Evolutionary conservation across 768 basidiomycete species (phyloP), one percentile per base, ranked within the genome.

Genomic region (Tricholoma sp.): DNA sequence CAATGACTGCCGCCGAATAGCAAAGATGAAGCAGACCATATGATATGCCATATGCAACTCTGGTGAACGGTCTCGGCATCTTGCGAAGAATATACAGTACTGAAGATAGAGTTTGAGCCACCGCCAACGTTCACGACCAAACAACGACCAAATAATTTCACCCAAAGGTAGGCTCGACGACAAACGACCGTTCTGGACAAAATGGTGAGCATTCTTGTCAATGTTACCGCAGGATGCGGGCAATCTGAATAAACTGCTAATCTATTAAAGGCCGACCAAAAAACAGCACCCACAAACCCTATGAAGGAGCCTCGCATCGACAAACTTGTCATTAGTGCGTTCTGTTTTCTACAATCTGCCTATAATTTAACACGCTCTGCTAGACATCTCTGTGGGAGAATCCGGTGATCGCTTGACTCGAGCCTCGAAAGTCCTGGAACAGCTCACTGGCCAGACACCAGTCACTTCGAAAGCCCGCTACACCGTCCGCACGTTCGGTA

Each of bases 401-500:
- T 98, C 95, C 67, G 96, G 96, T 77, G 96, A 99, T 84, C 85
- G 96, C 71, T 82, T 98, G 68, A 99, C 96, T 64, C 91, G 96
- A 79, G 96, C 96, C 52, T 95, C 96, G 72, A 99, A 99, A 79
- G 96, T 98, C 66, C 81, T 99, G 67, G 96, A 99, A 78, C 96
- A 99, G 77, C 88, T 99, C 61, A 99, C 96, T 66, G 96, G 96
- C 66, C 96, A 99, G 82, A 92, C 96, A 49, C 96, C 96, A 70
- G 96, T 99, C 66, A 97, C 95, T 65, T 98, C 95, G 72, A 99
- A 98, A 84, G 97, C 96, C 60, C 92, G 97, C 65, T 98, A 96
- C 89, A 98, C 97, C 70, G 94, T 98, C 76, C 94, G 96, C 65
- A 90, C 91, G 50, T 99, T 99, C 80, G 90, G 92, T 69, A 99